Evolutionary conservation across 805 yeast species (phyloP).

Genomic region (Yamadazyma takamatsuzukensis): DNA sequence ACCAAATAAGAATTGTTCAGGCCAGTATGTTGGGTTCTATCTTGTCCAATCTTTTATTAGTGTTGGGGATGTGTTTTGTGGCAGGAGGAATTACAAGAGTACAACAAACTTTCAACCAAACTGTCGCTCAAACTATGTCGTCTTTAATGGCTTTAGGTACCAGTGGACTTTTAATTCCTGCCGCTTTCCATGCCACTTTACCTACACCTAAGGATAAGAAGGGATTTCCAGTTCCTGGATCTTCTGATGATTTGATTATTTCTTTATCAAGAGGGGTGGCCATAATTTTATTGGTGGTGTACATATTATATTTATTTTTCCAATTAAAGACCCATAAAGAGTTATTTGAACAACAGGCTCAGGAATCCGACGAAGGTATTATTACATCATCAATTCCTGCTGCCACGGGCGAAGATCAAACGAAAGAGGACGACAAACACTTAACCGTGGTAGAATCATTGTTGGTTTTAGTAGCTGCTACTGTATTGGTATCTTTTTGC

Average conservation of each 20-base stretch:
- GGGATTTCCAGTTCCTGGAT: slow-evolving; percentile 39
- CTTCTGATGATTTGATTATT: slow-evolving; percentile 50
- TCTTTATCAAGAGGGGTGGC: slow-evolving; percentile 84
- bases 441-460: slow-evolving; percentile 56
- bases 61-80: slow-evolving; percentile 91
- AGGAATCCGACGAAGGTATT: slow-evolving; percentile 31
- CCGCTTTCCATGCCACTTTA: slow-evolving; percentile 87
- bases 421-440: slow-evolving; percentile 23
- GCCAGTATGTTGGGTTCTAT: slow-evolving; percentile 97
- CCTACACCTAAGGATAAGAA: slow-evolving; percentile 40
- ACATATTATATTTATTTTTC: slow-evolving; percentile 75
- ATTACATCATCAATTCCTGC: slow-evolving; percentile 24
- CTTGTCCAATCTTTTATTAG: slow-evolving; percentile 81
- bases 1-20: slow-evolving; percentile 91
- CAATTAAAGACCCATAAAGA: slow-evolving; percentile 84
- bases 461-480: slow-evolving; percentile 54
- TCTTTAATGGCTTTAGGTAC: slow-evolving; percentile 89
- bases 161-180: slow-evolving; percentile 86
- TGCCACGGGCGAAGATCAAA: slow-evolving; percentile 5
- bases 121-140: slow-evolving; percentile 97
- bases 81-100: slow-evolving; percentile 87
- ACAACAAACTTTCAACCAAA: slow-evolving; percentile 88
- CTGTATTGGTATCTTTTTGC: slow-evolving; percentile 78
- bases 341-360: slow-evolving; percentile 56
- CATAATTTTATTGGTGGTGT: slow-evolving; percentile 69